A percentile compares a stretch with the other conserved stretches of the same genome.
Evolutionary conservation across 371 early-diverging fungal species (phyloP).

Genomic region (Dichotomocladium elegans): DNA sequence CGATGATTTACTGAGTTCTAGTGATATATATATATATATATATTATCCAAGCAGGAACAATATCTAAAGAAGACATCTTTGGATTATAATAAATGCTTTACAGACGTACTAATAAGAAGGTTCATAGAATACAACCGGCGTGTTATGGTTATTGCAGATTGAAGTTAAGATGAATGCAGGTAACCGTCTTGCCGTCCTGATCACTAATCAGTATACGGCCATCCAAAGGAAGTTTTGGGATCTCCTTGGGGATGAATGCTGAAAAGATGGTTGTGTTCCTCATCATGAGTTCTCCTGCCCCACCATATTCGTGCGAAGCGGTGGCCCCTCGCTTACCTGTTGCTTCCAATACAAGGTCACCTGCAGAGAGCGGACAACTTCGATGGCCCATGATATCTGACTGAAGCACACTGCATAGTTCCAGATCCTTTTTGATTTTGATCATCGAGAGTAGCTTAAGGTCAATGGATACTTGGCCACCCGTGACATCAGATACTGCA

Average conservation of each 20-base stretch:
- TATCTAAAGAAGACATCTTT: too few relatives aligned
- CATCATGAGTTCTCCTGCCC: not conserved
- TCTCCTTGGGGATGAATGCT: conserved; percentile 43
- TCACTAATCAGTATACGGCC: conserved; percentile 40
- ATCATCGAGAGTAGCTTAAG: conserved; percentile 40
- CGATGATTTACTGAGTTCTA: conserved; percentile 5
- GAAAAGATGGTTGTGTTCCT: not conserved
- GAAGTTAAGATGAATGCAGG: conserved; percentile 38
- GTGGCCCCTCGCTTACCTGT: too few relatives aligned
- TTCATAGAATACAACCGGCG: too few relatives aligned
- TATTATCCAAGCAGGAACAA: too few relatives aligned
- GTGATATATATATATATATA: too few relatives aligned
- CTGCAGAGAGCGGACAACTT: conserved; percentile 30
- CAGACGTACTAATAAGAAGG: too few relatives aligned
- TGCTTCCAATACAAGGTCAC: conserved; percentile 35
- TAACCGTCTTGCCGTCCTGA: conserved; percentile 34
- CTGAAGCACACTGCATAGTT: conserved; percentile 29
- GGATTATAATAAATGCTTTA: too few relatives aligned
- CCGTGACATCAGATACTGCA: conserved; percentile 27
- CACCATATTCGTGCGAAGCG: not conserved
- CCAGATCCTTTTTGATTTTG: conserved; percentile 40
- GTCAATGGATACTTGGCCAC: conserved; percentile 39
- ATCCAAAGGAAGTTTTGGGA: conserved; percentile 38
- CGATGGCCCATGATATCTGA: conserved; percentile 34
- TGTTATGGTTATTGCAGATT: conserved; percentile 20